Evolutionary conservation across 768 basidiomycete species (phyloP).

Genomic region (Auriscalpium vulgare): DNA sequence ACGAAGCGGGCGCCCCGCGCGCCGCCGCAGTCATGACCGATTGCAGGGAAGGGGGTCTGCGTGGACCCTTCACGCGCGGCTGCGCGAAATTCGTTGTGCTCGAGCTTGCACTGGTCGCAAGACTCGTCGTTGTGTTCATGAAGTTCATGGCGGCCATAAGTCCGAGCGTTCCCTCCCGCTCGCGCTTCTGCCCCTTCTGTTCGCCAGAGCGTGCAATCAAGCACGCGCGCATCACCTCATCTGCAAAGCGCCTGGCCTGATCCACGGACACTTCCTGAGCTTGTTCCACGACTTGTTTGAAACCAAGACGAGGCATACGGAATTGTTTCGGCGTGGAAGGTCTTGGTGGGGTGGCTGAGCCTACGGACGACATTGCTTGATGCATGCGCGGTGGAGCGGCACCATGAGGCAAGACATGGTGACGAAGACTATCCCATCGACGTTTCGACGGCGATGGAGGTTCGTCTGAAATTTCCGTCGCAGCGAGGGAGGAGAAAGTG

Average conservation of each 20-base stretch:
- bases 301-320: slow-evolving; percentile 41
- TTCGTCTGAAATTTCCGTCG: background rate
- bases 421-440: slow-evolving; percentile 48
- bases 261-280: slow-evolving; percentile 43
- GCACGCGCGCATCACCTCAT: slow-evolving; percentile 51
- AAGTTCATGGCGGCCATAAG: slow-evolving; percentile 21
- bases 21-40: slow-evolving; percentile 21
- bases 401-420: slow-evolving; percentile 38
- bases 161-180: slow-evolving; percentile 19
- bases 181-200: slow-evolving; percentile 21
- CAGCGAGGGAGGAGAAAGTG: slow-evolving; percentile 2
- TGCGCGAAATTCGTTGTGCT: slow-evolving; percentile 8
- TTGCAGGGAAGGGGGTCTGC: slow-evolving; percentile 38
- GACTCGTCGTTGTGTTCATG: slow-evolving; percentile 28
- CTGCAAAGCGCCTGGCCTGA: slow-evolving; percentile 41
- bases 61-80: slow-evolving; percentile 20
- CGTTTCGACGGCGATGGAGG: slow-evolving; percentile 27
- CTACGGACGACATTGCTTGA: slow-evolving; percentile 15
- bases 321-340: slow-evolving; percentile 26
- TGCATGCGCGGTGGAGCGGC: slow-evolving; percentile 10
- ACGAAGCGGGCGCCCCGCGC: slow-evolving; percentile 31
- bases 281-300: slow-evolving; percentile 60
- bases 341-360: slow-evolving; percentile 2
- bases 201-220: slow-evolving; percentile 45
- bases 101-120: slow-evolving; percentile 20